phyloP scores from a whole-genome alignment of 2,329 filamentous ascomycete genomes.

The Alternaria consortialis region DNA sequence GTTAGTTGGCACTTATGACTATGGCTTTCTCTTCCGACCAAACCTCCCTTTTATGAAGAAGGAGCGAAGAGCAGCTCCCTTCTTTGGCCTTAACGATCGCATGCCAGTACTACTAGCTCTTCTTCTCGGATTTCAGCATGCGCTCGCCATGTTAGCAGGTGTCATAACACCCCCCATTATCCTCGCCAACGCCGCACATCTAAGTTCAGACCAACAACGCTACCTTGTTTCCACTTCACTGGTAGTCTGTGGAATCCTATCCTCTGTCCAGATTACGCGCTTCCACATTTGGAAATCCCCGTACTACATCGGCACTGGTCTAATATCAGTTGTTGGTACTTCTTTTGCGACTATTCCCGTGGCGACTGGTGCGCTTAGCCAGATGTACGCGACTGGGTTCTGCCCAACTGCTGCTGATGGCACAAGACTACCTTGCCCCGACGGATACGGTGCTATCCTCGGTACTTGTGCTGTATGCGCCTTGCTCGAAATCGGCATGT shows the following conservation, averaged over 20 bases:
- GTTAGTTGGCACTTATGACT: constrained; percentile 86
- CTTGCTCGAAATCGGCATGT: constrained; percentile 74
- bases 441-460: constrained; percentile 78
- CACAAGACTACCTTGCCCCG: constrained; percentile 74
- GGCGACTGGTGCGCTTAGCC: constrained; percentile 73
- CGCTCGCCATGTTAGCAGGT: constrained; percentile 73
- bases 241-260: constrained; percentile 80
- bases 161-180: constrained; percentile 83
- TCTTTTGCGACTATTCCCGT: constrained; percentile 81
- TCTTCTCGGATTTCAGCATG: constrained; percentile 80
- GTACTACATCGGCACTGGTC: constrained; percentile 72
- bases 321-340: constrained; percentile 81
- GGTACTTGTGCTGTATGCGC: constrained; percentile 66
- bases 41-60: constrained; percentile 84
- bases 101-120: constrained; percentile 80
- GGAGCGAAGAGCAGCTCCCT: constrained; percentile 69
- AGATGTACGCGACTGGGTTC: constrained; percentile 81
- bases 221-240: constrained; percentile 82
- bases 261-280: constrained; percentile 76
- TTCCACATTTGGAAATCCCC: constrained; percentile 76
- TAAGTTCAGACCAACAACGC: constrained; percentile 68
- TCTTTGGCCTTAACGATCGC: constrained; percentile 82
- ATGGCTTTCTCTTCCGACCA: constrained; percentile 83
- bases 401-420: constrained; percentile 69
- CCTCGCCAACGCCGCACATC: constrained; percentile 71